These are phyloP conservation scores for Malus asiatica DNA, from an alignment of 306 rosid species.

Conservation along the genomic window DNA sequence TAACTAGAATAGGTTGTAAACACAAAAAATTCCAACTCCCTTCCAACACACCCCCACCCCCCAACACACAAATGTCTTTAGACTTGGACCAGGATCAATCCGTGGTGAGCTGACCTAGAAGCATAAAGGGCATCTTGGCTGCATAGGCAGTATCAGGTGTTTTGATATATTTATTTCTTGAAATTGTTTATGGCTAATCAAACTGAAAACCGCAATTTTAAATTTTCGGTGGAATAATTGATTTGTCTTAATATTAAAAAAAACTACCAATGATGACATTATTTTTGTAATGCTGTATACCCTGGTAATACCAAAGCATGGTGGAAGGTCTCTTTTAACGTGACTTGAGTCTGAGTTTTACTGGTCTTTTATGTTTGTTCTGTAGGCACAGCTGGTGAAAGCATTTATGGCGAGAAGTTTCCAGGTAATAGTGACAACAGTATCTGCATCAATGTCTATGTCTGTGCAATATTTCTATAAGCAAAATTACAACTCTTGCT, in stretches of 20 bases:
- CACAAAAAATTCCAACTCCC: not conserved
- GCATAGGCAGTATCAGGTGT: not conserved
- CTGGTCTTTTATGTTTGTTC: not conserved
- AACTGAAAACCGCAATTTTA: not conserved
- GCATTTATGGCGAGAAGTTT: conserved; percentile 76
- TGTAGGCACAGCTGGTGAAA: conserved; percentile 93
- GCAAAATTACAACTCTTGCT: not conserved
- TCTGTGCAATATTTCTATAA: not conserved
- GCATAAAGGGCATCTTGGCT: not conserved
- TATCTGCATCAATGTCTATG: not conserved
- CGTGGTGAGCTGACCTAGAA: not conserved
- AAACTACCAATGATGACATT: not conserved
- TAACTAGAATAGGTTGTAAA: not conserved
- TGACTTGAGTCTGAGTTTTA: not conserved
- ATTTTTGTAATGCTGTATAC: not conserved
- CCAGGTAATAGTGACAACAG: conserved; percentile 54
- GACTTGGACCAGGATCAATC: not conserved
- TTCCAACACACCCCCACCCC: not conserved
- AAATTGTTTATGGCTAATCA: not conserved
- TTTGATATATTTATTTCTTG: not conserved
- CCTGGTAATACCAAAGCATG: not conserved
- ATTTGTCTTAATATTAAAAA: not conserved
- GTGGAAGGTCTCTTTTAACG: not conserved
- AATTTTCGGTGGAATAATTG: not conserved
- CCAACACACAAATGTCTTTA: not conserved